Percentiles rank a stretch among this genome's conserved stretches.
Evolutionary conservation across 1,139 yeast species (phyloP).

Genomic region (Torulaspora globosa): DNA sequence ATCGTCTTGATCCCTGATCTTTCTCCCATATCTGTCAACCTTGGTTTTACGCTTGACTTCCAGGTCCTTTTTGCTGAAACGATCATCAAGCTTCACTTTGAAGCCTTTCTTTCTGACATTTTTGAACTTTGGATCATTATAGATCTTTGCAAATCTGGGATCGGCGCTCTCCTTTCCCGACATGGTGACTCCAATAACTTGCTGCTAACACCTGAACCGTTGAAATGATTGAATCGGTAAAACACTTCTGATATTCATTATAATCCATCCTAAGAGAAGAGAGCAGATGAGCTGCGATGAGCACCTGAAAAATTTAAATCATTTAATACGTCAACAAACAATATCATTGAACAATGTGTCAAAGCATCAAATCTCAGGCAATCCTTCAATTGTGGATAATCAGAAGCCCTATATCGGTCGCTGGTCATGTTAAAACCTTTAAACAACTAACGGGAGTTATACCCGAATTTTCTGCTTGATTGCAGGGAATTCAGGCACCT

Average conservation of each 20-base stretch:
- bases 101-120: constrained; percentile 65
- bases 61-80: constrained; percentile 74
- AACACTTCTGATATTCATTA: not conserved
- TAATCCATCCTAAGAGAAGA: not conserved
- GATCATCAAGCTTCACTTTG: constrained; percentile 77
- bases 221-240: not conserved
- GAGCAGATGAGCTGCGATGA: constrained; percentile 18
- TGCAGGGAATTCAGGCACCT: too few species aligned
- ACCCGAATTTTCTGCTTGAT: too few species aligned
- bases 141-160: constrained; percentile 73
- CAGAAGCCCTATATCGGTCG: not conserved
- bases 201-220: not conserved
- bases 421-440: not conserved
- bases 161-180: constrained; percentile 46
- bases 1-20: constrained; percentile 43
- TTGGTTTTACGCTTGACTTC: constrained; percentile 52
- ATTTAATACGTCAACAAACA: not conserved
- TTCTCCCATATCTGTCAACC: constrained; percentile 86
- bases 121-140: constrained; percentile 84
- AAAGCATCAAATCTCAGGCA: not conserved
- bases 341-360: constrained; percentile 1
- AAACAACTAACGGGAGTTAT: not conserved
- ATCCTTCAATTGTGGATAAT: not conserved
- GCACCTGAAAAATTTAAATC: constrained; percentile 15
- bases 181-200: constrained; percentile 7